phyloP scores from a whole-genome alignment of 139 green algal genomes.

The Tetradesmus lagerheimii region DNA sequence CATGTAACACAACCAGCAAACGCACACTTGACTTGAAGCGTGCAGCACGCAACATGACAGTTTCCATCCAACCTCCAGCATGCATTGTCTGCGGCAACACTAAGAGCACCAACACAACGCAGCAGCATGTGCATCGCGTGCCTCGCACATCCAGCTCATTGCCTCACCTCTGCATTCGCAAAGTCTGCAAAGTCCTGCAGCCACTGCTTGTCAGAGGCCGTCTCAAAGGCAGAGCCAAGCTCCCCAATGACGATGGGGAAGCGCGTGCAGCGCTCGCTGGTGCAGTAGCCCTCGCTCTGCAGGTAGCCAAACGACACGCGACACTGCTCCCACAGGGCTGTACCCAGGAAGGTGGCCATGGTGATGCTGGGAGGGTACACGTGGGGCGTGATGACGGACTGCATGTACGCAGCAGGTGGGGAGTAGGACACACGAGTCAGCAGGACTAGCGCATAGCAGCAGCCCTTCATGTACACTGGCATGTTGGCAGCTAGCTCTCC shows the following conservation, averaged over 20 bases:
- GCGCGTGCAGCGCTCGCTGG: background rate
- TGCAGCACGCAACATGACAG: too few species aligned
- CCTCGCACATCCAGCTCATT: background rate
- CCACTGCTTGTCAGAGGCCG: slow-evolving; percentile 46
- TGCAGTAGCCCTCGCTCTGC: slow-evolving; percentile 42
- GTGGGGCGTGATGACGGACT: slow-evolving; percentile 44
- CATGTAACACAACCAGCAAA: too few species aligned
- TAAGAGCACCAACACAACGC: background rate
- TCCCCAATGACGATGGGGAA: slow-evolving; percentile 50
- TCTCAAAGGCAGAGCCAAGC: slow-evolving; percentile 46
- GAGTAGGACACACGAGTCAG: background rate
- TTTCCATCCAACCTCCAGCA: too few species aligned
- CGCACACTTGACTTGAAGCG: too few species aligned
- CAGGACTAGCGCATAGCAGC: too few species aligned
- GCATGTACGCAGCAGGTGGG: background rate
- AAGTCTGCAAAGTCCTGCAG: slow-evolving; percentile 54
- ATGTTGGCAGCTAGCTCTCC: too few species aligned
- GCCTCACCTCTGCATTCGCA: slow-evolving; percentile 42
- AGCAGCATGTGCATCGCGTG: too few species aligned
- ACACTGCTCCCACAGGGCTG: slow-evolving; percentile 47
- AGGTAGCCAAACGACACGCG: slow-evolving; percentile 42
- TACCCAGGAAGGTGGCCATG: slow-evolving; percentile 44
- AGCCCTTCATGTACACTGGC: too few species aligned
- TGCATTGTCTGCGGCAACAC: background rate
- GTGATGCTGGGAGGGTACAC: slow-evolving; percentile 51